Evolutionary conservation across 441 rosid genomes (phyloP), one percentile per base, ranked within the genome.

Genomic region (Omphalea diandra): DNA sequence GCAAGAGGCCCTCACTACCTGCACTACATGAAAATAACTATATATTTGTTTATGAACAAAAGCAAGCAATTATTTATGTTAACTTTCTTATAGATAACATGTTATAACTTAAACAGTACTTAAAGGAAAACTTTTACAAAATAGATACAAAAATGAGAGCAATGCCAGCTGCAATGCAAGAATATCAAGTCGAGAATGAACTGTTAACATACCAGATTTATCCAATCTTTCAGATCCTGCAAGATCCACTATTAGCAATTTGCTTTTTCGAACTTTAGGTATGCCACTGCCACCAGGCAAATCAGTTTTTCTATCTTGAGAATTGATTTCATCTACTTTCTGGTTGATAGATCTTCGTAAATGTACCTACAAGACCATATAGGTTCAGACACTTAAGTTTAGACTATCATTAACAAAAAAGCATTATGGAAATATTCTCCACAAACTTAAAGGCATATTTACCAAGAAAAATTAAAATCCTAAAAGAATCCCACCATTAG

Each of bases 201-300:
- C 52, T 10, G 46, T 27, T 22, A 12, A 71, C 82, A 62, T 65
- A 91, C 98, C 98, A 75, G 97, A 91, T 85, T 94, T 94, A 77
- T 88, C 91, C 60, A 94, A 59, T 79, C 98, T 86, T 85, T 94
- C 98, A 41, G 97, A 94, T 67, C 97, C 98, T 26, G 97, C 97
- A 76, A 94, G 98, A 87, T 94, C 98, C 75, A 90, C 92, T 43
- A 94, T 85, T 67, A 94, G 79, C 77, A 94, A 82, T 80, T 94
- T 94, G 90, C 97, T 88, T 83, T 85, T 94, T 83, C 91, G 79
- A 74, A 91, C 86, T 67, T 68, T 58, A 36, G 94, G 94, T 61
- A 82, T 65, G 79, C 68, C 69, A 80, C 81, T 82, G 72, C 75
- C 74, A 70, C 75, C 76, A 61, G 75, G 79, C 40, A 87, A 81